Conservation (phyloP, 2,329 filamentous ascomycete genomes). For the Paraphoma chrysanthemicola region DNA sequence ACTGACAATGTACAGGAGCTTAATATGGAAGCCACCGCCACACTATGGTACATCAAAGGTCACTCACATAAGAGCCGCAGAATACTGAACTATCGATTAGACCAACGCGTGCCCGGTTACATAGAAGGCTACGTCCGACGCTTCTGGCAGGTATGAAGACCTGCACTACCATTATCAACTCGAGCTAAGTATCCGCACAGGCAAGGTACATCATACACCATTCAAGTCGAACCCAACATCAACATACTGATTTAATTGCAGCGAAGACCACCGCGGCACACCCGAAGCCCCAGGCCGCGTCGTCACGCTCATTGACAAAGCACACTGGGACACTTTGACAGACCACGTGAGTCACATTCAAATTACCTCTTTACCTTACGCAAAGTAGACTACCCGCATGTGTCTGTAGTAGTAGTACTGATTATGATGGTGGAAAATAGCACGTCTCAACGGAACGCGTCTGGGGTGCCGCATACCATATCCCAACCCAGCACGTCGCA, state of each 20-base stretch:
- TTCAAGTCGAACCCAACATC: not conserved
- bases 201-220: conserved; percentile 36
- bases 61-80: too few species aligned
- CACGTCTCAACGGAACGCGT: conserved; percentile 66
- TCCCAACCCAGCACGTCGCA: conserved; percentile 72
- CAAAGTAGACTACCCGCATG: too few species aligned
- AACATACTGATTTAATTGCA: conserved; percentile 47
- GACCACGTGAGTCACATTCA: conserved; percentile 60
- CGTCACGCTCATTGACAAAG: conserved; percentile 85
- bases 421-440: conserved; percentile 9
- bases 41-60: conserved; percentile 74
- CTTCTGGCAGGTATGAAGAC: conserved; percentile 88
- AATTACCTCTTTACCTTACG: conserved; percentile 15
- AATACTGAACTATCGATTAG: conserved; percentile 54
- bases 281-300: conserved; percentile 87
- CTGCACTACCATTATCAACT: not conserved
- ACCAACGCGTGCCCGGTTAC: conserved; percentile 84
- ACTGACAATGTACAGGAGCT: conserved; percentile 65
- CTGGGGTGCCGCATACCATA: conserved; percentile 94
- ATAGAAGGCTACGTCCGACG: conserved; percentile 92
- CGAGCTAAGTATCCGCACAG: conserved; percentile 31
- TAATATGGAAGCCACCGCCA: conserved; percentile 98
- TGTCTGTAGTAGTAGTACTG: too few species aligned
- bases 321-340: conserved; percentile 78
- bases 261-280: conserved; percentile 93